Base-by-base conservation (phyloP, 2,329 filamentous ascomycete species). In the Hortaea sp. region DNA sequence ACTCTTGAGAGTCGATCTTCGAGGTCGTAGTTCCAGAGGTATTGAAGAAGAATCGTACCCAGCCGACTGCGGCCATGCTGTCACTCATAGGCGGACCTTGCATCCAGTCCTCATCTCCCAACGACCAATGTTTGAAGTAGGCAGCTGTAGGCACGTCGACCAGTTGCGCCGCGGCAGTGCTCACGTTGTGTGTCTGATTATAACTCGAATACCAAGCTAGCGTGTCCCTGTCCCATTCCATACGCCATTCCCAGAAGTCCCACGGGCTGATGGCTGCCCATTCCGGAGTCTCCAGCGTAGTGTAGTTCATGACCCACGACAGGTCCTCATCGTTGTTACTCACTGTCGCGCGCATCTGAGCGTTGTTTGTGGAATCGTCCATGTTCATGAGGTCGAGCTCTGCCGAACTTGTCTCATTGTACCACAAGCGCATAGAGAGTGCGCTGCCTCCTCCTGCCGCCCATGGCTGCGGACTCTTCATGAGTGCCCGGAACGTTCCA, bases 11-110 rank as follows among this genome's bases (percentile, higher is more conserved):
- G 31, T 29, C 39, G 29, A 56, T 41, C 9, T 59, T 50, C 7
- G 49, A 46, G 7, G 55, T 45, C 6, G 59, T 69, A 57, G 63
- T 68, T 6, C 63, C 51, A 1, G 71, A 72, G 0, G 69, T 70
- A 51, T 74, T 74, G 63, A 74, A 74, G 53, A 74, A 74, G 29
- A 69, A 58, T n/a, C 71, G 65, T 7, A 69, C 63, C 67, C 69
- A 74, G 6, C 61, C 67, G 30, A 74, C 54, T 27, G 67, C 67
- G 5, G 71, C 71, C 13, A 60, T 54, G 2, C 68, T 65, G n/a
- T 54, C 57, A 13, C 60, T 61, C 11, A 37, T 41, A 1, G 71
- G 70, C 10, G 72, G 72, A 4, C 71, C 71, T 53, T 68, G 59
- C 62, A 69, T 73, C 1, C 61, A 68, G 49, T 65, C 66, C 9